Evolutionary conservation across 345 rosid species (phyloP).

Genomic region (Bruguiera gymnorhiza): DNA sequence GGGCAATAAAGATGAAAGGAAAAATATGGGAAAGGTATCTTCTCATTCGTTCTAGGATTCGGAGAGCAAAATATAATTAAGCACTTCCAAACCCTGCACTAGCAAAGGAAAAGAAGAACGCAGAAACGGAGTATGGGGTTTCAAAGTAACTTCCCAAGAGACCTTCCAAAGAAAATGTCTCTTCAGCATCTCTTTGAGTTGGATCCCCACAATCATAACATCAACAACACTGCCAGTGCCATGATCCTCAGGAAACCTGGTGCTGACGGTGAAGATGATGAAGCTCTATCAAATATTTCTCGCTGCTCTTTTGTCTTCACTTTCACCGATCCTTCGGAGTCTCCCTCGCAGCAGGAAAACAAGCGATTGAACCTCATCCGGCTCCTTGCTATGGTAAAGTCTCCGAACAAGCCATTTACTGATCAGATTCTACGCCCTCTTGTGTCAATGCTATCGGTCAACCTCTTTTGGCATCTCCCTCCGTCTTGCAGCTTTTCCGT

Average conservation of each 20-base stretch:
- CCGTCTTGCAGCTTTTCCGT: constrained; percentile 26
- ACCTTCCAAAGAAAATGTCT: constrained; percentile 31
- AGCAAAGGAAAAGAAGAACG: neutral
- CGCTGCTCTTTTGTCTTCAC: constrained; percentile 40
- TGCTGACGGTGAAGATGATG: constrained; percentile 27
- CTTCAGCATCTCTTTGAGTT: constrained; percentile 39
- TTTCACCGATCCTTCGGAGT: constrained; percentile 47
- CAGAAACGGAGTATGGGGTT: constrained; percentile 32
- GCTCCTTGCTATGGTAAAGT: constrained; percentile 38
- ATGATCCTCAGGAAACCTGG: constrained; percentile 12
- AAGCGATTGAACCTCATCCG: constrained; percentile 48
- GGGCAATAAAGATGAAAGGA: constrained; percentile 4
- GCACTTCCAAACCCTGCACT: neutral
- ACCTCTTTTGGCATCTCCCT: constrained; percentile 58
- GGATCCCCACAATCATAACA: constrained; percentile 22
- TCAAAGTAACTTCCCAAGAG: constrained; percentile 29
- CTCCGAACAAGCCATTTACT: constrained; percentile 28
- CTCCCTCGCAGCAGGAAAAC: constrained; percentile 46
- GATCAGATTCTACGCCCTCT: constrained; percentile 32
- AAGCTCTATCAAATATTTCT: constrained; percentile 34
- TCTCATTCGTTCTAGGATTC: neutral
- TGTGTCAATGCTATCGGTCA: constrained; percentile 46
- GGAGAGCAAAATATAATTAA: too few species aligned
- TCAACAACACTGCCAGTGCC: constrained; percentile 13
- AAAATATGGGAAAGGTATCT: constrained; percentile 11